A percentile compares a stretch with the other conserved stretches of the same genome.
Evolutionary conservation across 1,139 yeast species (phyloP).

Genomic region (Pichia sp.): DNA sequence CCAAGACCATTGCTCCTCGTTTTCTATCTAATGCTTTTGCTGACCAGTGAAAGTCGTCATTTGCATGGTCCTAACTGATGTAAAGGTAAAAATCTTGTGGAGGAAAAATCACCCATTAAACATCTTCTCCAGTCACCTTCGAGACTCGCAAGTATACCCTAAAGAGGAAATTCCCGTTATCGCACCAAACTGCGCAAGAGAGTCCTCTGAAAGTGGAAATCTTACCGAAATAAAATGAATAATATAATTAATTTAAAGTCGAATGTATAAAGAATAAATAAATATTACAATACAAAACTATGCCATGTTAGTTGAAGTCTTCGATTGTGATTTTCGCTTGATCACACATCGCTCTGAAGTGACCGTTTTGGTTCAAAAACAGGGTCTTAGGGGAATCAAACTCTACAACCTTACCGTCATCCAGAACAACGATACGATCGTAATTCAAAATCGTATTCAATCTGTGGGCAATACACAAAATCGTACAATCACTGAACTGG

Average conservation of each 20-base stretch:
- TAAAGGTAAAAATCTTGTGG: too few species aligned
- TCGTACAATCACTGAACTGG: constrained; percentile 46
- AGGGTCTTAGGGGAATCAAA: constrained; percentile 45
- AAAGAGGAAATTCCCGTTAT: constrained; percentile 4
- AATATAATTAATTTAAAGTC: background rate
- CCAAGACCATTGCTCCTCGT: too few species aligned
- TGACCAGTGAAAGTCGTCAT: too few species aligned
- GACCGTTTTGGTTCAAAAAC: constrained; percentile 30
- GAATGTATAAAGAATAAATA: background rate
- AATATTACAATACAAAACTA: background rate
- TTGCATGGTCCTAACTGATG: too few species aligned
- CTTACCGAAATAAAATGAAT: background rate
- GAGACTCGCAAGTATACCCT: background rate
- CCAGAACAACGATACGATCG: constrained; percentile 49
- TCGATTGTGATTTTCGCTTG: constrained; percentile 33
- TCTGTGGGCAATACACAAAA: constrained; percentile 54
- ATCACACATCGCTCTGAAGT: constrained; percentile 39
- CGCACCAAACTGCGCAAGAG: background rate
- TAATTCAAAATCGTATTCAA: constrained; percentile 49
- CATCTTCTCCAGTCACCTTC: background rate
- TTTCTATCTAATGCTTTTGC: too few species aligned
- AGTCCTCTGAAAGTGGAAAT: background rate
- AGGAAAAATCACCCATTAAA: background rate
- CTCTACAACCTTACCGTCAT: constrained; percentile 44
- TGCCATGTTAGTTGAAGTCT: constrained; percentile 25